Percentiles rank a stretch among this genome's conserved stretches.
Evolutionary conservation across 495 filamentous ascomycete species (phyloP).

Genomic region (Pyrenopolyporus hunteri): DNA sequence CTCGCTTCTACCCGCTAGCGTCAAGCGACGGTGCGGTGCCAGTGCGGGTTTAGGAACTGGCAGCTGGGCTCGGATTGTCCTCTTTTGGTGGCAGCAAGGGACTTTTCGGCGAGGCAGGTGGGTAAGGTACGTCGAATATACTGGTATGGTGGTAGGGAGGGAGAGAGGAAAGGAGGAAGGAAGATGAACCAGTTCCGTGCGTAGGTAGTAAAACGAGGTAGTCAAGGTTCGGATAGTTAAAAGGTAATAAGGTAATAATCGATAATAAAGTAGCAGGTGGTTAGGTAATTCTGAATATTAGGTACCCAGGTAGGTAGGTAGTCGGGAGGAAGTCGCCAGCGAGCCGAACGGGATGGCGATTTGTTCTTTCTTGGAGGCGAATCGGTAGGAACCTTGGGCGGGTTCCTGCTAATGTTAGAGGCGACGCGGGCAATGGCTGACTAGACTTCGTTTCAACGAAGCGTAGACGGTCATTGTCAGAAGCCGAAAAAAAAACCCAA

Average conservation of each 20-base stretch:
- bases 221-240: no score
- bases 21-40: background rate
- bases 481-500: no score
- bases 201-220: no score
- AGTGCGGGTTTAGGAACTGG: background rate
- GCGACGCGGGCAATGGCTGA: slow-evolving; percentile 29
- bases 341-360: slow-evolving; percentile 4
- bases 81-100: background rate
- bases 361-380: slow-evolving; percentile 5
- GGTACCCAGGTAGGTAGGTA: no score
- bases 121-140: background rate
- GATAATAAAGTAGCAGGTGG: no score
- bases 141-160: background rate
- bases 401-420: slow-evolving; percentile 47
- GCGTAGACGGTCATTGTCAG: slow-evolving; percentile 45
- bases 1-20: background rate
- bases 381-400: slow-evolving; percentile 42
- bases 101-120: background rate
- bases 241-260: no score
- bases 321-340: slow-evolving; percentile 1
- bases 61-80: background rate
- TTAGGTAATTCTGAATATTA: no score
- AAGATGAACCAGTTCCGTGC: no score
- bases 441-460: slow-evolving; percentile 33
- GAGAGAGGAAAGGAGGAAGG: background rate